phyloP scores from a whole-genome alignment of 306 rosid genomes.

The Purshia tridentata region DNA sequence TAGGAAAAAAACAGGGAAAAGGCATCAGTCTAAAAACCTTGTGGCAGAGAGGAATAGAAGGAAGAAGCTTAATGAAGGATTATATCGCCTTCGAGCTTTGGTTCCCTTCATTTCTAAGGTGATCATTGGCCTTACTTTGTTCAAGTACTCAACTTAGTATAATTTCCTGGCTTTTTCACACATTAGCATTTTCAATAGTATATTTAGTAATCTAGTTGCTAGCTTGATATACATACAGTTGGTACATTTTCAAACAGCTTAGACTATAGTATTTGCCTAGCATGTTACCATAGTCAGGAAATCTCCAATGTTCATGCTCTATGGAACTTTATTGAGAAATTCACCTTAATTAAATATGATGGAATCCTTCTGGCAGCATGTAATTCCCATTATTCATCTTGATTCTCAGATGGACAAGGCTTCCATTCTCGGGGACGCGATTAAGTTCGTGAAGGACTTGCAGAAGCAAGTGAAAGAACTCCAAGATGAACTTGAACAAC shows the following conservation, averaged over 20 bases:
- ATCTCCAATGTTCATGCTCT: too few relatives aligned
- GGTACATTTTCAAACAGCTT: too few relatives aligned
- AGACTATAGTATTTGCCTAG: too few relatives aligned
- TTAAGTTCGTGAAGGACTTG: conserved; percentile 76
- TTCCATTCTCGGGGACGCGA: conserved; percentile 86
- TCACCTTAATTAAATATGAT: too few relatives aligned
- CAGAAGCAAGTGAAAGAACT: conserved; percentile 76
- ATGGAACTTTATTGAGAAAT: too few relatives aligned
- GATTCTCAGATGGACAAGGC: conserved; percentile 71
- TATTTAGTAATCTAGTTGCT: too few relatives aligned
- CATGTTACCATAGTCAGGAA: too few relatives aligned
- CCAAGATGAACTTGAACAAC: conserved; percentile 79
- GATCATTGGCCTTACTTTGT: background rate
- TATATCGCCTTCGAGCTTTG: conserved; percentile 77
- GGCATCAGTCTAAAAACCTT: conserved; percentile 78
- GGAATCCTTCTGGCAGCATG: background rate
- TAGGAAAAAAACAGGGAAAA: conserved; percentile 63
- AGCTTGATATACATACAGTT: too few relatives aligned
- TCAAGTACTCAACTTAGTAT: too few relatives aligned
- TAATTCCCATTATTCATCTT: conserved; percentile 6
- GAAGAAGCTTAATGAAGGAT: conserved; percentile 87
- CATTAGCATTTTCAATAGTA: too few relatives aligned
- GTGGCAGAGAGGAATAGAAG: conserved; percentile 88
- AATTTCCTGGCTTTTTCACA: too few relatives aligned
- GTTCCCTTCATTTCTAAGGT: conserved; percentile 91